Conservation (phyloP, 2,329 filamentous ascomycete species). For the Pseudogymnoascus sp. region DNA sequence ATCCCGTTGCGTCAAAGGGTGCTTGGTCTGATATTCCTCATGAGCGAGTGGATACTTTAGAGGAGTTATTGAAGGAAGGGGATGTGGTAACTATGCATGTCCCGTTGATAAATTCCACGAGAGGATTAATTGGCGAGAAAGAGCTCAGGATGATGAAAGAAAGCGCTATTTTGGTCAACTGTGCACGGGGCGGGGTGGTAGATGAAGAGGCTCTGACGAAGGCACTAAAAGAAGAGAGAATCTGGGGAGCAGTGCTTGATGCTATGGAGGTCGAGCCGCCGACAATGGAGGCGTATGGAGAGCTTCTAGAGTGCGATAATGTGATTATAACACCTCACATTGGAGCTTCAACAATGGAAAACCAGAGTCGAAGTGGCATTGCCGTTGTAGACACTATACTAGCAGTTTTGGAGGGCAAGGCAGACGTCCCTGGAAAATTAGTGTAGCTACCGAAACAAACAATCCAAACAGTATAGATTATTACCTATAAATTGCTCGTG, state of each 20-base stretch:
- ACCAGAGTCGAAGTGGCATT: constrained; percentile 15
- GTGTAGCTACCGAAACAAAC: not conserved
- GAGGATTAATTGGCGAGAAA: constrained; percentile 25
- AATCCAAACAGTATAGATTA: not conserved
- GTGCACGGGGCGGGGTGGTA: constrained; percentile 29
- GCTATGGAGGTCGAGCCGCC: constrained; percentile 28
- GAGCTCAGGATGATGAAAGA: constrained; percentile 26
- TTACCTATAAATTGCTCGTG: too few species aligned
- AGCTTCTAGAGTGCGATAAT: constrained; percentile 22
- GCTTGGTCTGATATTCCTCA: constrained; percentile 25
- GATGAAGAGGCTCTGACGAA: constrained; percentile 27
- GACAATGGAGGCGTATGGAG: constrained; percentile 22
- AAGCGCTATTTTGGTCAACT: constrained; percentile 28
- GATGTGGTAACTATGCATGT: constrained; percentile 30
- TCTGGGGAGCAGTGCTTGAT: constrained; percentile 30
- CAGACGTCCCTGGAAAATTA: constrained; percentile 12
- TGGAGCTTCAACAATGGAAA: constrained; percentile 19
- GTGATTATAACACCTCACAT: constrained; percentile 22
- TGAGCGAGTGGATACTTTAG: constrained; percentile 23
- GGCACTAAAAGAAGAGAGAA: constrained; percentile 21
- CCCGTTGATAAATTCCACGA: constrained; percentile 22
- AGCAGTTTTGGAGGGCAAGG: constrained; percentile 9
- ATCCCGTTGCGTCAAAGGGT: constrained; percentile 26
- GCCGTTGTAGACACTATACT: constrained; percentile 10
- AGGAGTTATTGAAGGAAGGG: constrained; percentile 26